A percentile compares a stretch with the other conserved stretches of the same genome.
Conservation (phyloP, 2,329 filamentous ascomycete species). For the Epichloe aotearoae region DNA sequence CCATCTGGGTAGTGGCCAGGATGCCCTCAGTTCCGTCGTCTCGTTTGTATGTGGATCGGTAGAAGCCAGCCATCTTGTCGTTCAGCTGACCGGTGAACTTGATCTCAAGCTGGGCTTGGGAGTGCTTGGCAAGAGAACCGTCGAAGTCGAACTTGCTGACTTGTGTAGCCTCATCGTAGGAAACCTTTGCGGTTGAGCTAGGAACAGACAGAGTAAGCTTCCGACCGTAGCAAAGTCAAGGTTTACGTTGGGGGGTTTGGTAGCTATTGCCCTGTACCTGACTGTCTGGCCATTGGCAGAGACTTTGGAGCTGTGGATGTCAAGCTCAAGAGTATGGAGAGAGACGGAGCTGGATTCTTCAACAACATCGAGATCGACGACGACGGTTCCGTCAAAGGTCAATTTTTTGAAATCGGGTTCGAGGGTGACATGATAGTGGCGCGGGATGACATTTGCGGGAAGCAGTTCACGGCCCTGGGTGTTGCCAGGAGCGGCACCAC, state of each 20-base stretch:
- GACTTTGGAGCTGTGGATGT: slow-evolving; percentile 53
- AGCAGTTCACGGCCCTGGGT: slow-evolving; percentile 57
- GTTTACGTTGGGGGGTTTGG: neutral
- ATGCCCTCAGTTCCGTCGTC: slow-evolving; percentile 66
- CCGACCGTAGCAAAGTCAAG: too few species aligned
- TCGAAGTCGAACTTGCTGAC: slow-evolving; percentile 70
- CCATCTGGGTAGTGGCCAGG: slow-evolving; percentile 89
- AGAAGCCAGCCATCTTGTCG: slow-evolving; percentile 96
- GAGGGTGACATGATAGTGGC: slow-evolving; percentile 80
- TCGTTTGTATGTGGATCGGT: slow-evolving; percentile 85
- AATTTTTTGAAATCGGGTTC: slow-evolving; percentile 85
- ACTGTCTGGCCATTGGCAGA: slow-evolving; percentile 35
- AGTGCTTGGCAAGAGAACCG: slow-evolving; percentile 56
- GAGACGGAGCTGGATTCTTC: slow-evolving; percentile 77
- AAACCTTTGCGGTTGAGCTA: slow-evolving; percentile 31
- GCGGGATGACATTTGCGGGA: slow-evolving; percentile 82
- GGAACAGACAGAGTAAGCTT: neutral
- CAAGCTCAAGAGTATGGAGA: slow-evolving; percentile 76
- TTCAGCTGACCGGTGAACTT: slow-evolving; percentile 67
- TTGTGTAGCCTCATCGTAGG: slow-evolving; percentile 68
- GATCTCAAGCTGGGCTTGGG: slow-evolving; percentile 52
- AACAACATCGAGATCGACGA: slow-evolving; percentile 75
- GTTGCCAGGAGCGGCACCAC: slow-evolving; percentile 12
- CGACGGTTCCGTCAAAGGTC: slow-evolving; percentile 67
- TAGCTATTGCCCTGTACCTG: slow-evolving; percentile 19